These are phyloP conservation scores for Xerocomus amazonicus DNA, from an alignment of 1,284 basidiomycete species.

Conservation along the genomic window DNA sequence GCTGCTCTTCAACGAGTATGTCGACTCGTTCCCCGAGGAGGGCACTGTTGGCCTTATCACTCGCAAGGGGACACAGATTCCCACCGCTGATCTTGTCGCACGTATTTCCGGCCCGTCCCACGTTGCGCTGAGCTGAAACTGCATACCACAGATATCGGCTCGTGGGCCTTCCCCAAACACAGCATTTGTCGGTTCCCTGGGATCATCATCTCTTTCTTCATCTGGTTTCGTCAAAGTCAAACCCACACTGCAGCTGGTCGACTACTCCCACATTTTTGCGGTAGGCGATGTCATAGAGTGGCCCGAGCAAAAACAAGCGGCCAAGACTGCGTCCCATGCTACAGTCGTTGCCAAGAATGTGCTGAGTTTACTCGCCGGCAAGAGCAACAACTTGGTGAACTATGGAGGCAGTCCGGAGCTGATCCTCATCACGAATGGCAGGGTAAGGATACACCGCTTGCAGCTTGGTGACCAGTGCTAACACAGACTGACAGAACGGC, in stretches of 20 bases:
- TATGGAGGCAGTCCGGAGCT: slow-evolving; percentile 54
- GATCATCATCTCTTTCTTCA: slow-evolving; percentile 38
- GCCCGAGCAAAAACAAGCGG: slow-evolving; percentile 56
- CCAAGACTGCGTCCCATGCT: slow-evolving; percentile 45
- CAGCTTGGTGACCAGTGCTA: background rate
- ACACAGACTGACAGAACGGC: slow-evolving; percentile 36
- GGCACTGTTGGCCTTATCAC: slow-evolving; percentile 43
- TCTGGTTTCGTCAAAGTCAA: slow-evolving; percentile 46
- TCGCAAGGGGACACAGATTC: slow-evolving; percentile 47
- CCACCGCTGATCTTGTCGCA: slow-evolving; percentile 56
- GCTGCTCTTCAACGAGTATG: slow-evolving; percentile 51
- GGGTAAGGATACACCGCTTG: slow-evolving; percentile 36
- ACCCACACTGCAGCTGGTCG: slow-evolving; percentile 49
- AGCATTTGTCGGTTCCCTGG: slow-evolving; percentile 43
- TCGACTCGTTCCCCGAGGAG: slow-evolving; percentile 45
- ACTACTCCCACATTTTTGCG: slow-evolving; percentile 52
- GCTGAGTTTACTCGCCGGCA: slow-evolving; percentile 40
- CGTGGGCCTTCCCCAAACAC: slow-evolving; percentile 53
- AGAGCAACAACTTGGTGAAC: slow-evolving; percentile 30
- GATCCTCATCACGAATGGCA: slow-evolving; percentile 57
- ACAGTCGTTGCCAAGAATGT: slow-evolving; percentile 46
- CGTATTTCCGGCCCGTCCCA: slow-evolving; percentile 17
- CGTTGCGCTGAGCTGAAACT: background rate
- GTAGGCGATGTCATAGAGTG: slow-evolving; percentile 58
- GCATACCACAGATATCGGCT: slow-evolving; percentile 40